Conservation (phyloP, 2,329 filamentous ascomycete species). For the Chaetomiaceae sp. region DNA sequence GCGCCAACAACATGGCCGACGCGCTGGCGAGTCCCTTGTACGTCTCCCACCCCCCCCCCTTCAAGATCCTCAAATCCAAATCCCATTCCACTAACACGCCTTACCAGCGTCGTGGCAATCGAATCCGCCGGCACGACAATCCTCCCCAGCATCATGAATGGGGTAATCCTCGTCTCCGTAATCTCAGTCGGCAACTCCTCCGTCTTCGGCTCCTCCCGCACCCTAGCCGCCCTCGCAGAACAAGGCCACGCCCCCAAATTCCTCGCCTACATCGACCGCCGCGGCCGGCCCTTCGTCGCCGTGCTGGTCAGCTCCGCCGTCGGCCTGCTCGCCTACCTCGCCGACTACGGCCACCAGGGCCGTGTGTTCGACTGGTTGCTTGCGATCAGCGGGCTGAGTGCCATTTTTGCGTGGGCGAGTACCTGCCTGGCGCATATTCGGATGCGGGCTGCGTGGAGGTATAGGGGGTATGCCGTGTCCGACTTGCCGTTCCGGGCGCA, state of each 20-base stretch:
- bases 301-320: slow-evolving; percentile 44
- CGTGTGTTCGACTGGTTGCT: slow-evolving; percentile 61
- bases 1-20: slow-evolving; percentile 42
- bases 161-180: slow-evolving; percentile 54
- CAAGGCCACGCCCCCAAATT: slow-evolving; percentile 54
- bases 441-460: slow-evolving; percentile 60
- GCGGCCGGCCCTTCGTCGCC: slow-evolving; percentile 50
- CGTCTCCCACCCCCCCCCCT: background rate
- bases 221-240: slow-evolving; percentile 54
- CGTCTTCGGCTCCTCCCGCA: slow-evolving; percentile 56
- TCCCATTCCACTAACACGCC: background rate
- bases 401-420: slow-evolving; percentile 65
- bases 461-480: slow-evolving; percentile 55
- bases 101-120: slow-evolving; percentile 45
- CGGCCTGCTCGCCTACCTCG: slow-evolving; percentile 47
- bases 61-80: background rate
- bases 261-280: slow-evolving; percentile 53
- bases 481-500: slow-evolving; percentile 63
- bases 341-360: slow-evolving; percentile 38
- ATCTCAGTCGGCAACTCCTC: slow-evolving; percentile 55
- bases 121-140: slow-evolving; percentile 48
- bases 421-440: slow-evolving; percentile 66
- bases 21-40: slow-evolving; percentile 47
- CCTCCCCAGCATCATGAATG: slow-evolving; percentile 55
- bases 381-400: slow-evolving; percentile 60